Conservation (phyloP, 768 basidiomycete species). For the Boletales sp. region DNA sequence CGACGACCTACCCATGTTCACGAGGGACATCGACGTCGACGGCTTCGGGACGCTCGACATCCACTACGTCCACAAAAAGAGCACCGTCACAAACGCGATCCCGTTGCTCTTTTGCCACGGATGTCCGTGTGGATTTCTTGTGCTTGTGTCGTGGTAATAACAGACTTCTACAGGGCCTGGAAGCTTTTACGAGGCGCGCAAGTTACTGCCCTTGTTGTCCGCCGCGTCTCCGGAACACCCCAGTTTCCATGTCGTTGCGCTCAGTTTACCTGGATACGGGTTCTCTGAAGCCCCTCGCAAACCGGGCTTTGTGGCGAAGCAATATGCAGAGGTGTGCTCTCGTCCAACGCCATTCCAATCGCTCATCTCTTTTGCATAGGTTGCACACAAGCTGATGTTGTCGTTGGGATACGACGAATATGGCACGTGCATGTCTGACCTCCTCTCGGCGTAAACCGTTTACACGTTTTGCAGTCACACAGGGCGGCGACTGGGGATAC, state of each 20-base stretch:
- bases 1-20: conserved; percentile 52
- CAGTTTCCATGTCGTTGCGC: conserved; percentile 59
- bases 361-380: conserved; percentile 21
- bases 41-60: conserved; percentile 47
- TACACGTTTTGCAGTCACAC: conserved; percentile 33
- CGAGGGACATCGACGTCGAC: conserved; percentile 45
- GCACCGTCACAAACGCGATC: conserved; percentile 42
- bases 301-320: conserved; percentile 45
- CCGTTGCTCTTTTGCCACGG: conserved; percentile 62
- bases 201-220: conserved; percentile 53
- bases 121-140: conserved; percentile 32
- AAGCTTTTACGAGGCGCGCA: conserved; percentile 52
- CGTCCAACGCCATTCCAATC: neutral
- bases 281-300: conserved; percentile 57
- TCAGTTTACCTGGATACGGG: conserved; percentile 58
- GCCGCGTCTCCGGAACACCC: conserved; percentile 40
- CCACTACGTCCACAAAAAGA: conserved; percentile 58
- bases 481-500: conserved; percentile 49
- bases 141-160: neutral
- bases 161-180: conserved; percentile 50
- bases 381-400: conserved; percentile 48
- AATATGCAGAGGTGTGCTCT: conserved; percentile 51
- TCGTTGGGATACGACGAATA: conserved; percentile 47
- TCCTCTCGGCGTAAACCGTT: neutral
- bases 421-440: conserved; percentile 26